Base-by-base conservation (phyloP, 164 flowering plant species). In the Platanus orientalis region DNA sequence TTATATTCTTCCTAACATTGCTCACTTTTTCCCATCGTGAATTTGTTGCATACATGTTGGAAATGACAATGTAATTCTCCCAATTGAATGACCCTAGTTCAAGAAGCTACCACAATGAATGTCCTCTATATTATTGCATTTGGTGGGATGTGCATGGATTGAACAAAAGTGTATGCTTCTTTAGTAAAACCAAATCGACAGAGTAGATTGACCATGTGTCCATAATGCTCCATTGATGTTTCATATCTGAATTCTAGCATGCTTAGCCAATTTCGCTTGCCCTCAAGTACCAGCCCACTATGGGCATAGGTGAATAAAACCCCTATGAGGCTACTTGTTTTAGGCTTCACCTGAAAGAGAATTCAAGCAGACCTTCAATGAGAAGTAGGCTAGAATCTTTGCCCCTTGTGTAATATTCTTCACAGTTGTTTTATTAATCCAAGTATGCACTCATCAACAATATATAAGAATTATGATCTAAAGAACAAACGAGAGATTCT, bases 301-400 rank as follows among this genome's bases (percentile, higher is more conserved):
- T 81, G 81, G 28, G 74, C 77, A 70, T 83, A 81, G 30, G 85
- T 83, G 20, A 79, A 69, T 58, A 81, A 60, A 45, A 81, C 71
- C n/a, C 85, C 83, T 54, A 79, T 28, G 62, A 79, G 0, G 80
- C 75, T 24, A 79, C 73, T 10, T 72, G 70, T n/a, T 56, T 71
- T 81, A 32, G 85, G 81, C 57, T 72, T 67, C 47, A 67, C 79
- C 77, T 75, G 71, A 28, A 44, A 54, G 9, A 77, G 52, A 51
- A 27, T 42, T 64, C 28, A 65, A 39, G 20, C 26, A 28, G 7
- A 27, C 36, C 2, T 20, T 14, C 23, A 14, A 54, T 19, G 26
- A 40, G 25, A 62, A 62, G 20, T 4, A 62, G 19, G 26, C 26
- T 4, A n/a, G 12, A 36, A 36, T 36, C 42, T 36, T 7, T 7